A percentile compares a stretch with the other conserved stretches of the same genome.
phyloP scores from a whole-genome alignment of 1,284 basidiomycete species.

The Sporisorium reilianum region DNA sequence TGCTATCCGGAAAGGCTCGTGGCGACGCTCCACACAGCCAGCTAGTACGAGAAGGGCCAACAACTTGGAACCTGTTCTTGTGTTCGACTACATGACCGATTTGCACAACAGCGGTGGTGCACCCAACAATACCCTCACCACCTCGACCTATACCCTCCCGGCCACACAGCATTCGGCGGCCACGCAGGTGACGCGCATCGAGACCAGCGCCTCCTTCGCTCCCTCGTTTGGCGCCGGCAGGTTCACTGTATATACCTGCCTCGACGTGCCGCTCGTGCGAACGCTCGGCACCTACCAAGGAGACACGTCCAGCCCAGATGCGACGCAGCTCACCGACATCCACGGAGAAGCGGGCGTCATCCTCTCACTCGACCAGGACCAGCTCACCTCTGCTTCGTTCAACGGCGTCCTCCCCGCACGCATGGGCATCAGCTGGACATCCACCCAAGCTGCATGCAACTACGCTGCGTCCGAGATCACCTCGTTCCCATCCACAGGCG shows the following conservation, averaged over 20 bases:
- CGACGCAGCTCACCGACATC: slow-evolving; percentile 4
- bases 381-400: slow-evolving; percentile 4
- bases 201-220: slow-evolving; percentile 23
- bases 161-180: not conserved
- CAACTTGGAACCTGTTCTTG: slow-evolving; percentile 25
- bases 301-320: not conserved
- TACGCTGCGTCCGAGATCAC: slow-evolving; percentile 38
- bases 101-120: slow-evolving; percentile 16
- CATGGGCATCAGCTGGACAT: slow-evolving; percentile 42
- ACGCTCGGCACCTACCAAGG: slow-evolving; percentile 8
- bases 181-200: slow-evolving; percentile 14
- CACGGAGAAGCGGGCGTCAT: slow-evolving; percentile 24
- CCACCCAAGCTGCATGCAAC: slow-evolving; percentile 32
- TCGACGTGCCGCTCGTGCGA: slow-evolving; percentile 31
- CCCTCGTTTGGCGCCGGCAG: slow-evolving; percentile 41
- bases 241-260: slow-evolving; percentile 33
- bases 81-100: slow-evolving; percentile 46
- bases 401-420: slow-evolving; percentile 19
- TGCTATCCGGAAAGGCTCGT: slow-evolving; percentile 9
- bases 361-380: slow-evolving; percentile 16
- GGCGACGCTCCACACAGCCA: slow-evolving; percentile 1
- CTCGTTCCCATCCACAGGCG: slow-evolving; percentile 4
- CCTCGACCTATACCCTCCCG: slow-evolving; percentile 10
- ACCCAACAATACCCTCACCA: slow-evolving; percentile 21
- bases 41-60: slow-evolving; percentile 14